Conservation (phyloP, 2,329 filamentous ascomycete genomes). For the Monilinia laxa region DNA sequence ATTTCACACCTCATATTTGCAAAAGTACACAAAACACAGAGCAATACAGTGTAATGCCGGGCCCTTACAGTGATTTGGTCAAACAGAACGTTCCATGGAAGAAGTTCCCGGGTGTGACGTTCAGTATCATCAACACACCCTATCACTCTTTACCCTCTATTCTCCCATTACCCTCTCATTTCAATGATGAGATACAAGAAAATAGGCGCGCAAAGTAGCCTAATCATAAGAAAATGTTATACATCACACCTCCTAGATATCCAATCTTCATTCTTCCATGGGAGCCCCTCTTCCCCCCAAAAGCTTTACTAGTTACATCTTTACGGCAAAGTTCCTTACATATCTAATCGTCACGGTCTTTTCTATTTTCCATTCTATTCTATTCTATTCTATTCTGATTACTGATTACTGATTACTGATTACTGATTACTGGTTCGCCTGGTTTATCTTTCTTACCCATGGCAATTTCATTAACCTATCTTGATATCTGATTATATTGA, state of each 20-base stretch:
- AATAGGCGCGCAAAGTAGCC: slow-evolving; percentile 12
- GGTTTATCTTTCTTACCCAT: slow-evolving; percentile 11
- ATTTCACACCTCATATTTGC: neutral
- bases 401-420: no score
- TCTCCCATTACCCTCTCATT: slow-evolving; percentile 8
- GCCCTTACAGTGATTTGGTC: slow-evolving; percentile 22
- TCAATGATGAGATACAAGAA: slow-evolving; percentile 4
- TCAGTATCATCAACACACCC: slow-evolving; percentile 5
- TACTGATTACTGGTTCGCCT: slow-evolving; percentile 11
- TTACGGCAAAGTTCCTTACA: slow-evolving; percentile 1
- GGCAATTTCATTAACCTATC: slow-evolving; percentile 24
- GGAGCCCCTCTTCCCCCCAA: neutral
- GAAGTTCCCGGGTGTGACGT: slow-evolving; percentile 21
- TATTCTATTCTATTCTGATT: neutral
- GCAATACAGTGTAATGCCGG: slow-evolving; percentile 22
- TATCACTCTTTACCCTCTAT: neutral
- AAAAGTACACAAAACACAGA: neutral
- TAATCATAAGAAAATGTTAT: slow-evolving; percentile 15
- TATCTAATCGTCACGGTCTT: slow-evolving; percentile 13
- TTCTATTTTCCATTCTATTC: slow-evolving; percentile 14
- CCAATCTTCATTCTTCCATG: neutral
- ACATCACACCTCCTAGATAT: neutral
- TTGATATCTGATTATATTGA: slow-evolving; percentile 14
- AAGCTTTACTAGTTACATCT: neutral
- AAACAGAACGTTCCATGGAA: slow-evolving; percentile 23